Conservation (phyloP, 2,329 filamentous ascomycete genomes). For the Colletotrichum truncatum region DNA sequence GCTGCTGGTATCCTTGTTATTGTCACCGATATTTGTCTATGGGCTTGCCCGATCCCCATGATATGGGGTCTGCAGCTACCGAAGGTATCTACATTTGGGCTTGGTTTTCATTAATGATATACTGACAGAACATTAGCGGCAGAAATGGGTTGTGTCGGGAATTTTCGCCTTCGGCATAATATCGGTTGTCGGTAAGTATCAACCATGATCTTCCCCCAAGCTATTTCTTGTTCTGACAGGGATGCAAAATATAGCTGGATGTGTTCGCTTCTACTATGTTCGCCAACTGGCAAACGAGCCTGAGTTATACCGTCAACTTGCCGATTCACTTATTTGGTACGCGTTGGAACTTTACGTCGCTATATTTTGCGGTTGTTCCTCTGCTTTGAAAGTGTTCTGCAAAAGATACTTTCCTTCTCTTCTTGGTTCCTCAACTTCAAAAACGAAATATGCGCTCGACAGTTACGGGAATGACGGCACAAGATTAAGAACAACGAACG, state of each 20-base stretch:
- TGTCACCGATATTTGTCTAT: conserved; percentile 11
- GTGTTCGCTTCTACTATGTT: conserved; percentile 16
- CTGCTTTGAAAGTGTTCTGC: not conserved
- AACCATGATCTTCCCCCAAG: not conserved
- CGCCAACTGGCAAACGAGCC: not conserved
- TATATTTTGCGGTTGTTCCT: conserved; percentile 12
- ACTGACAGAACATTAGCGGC: not conserved
- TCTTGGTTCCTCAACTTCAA: not conserved
- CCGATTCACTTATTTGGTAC: conserved; percentile 2
- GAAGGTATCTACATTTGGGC: not conserved
- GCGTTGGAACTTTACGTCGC: conserved; percentile 7
- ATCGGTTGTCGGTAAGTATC: not conserved
- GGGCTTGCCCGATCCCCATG: conserved; percentile 11
- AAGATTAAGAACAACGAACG: not conserved
- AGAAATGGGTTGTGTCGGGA: conserved; percentile 11
- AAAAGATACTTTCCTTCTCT: not conserved
- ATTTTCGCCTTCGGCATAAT: conserved; percentile 2
- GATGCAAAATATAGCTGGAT: conserved; percentile 3
- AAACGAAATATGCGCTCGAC: not conserved
- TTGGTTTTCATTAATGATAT: not conserved
- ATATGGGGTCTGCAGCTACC: conserved; percentile 9
- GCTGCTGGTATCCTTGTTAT: conserved; percentile 1
- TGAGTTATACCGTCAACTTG: conserved; percentile 4
- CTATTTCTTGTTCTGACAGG: too few species aligned
- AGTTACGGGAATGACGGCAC: not conserved